Base-by-base conservation (phyloP, 2,329 filamentous ascomycete genomes). In the Pseudonectria foliicola region DNA sequence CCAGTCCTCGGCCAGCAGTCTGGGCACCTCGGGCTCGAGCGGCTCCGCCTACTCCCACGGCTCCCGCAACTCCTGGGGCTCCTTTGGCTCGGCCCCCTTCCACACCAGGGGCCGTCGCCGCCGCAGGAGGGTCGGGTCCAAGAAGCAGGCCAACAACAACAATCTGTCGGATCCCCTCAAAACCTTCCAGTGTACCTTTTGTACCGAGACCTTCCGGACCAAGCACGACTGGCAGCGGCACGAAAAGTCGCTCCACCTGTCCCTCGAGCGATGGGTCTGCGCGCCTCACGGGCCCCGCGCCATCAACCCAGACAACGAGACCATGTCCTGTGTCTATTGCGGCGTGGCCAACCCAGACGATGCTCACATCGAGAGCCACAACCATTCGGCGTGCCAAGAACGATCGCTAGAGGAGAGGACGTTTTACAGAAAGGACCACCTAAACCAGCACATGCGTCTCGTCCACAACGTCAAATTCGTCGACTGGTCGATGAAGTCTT, bases 221-320 rank as follows among this genome's bases (percentile, higher is more conserved):
- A 82, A 82, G 53, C 75, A 82, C 48, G 77, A 82, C 56, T 82
- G 77, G 77, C 76, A 80, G 49, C 66, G 81, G 39, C 81, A 85
- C 53, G 81, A 86, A 50, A 81, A 81, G 46, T 79, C 77, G 33
- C 63, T 78, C 44, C 81, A 74, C 54, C 59, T 75, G 47, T 85
- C 75, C 6, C 72, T 82, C 1, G 77, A 76, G 61, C 68, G 68
- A 37, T 85, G 71, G 82, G 74, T 78, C 40, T 85, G 73, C 51
- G 70, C 71, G 4, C 76, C 75, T 29, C 67, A 75, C 29, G 76
- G 77, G 1, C 61, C 73, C 12, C 66, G 60, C 6, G 69, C 70
- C 4, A 56, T 78, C 25, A 73, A 80, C 37, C 69, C 75, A 2
- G 71, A 77, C 3, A 78, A 70, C n/a, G 75, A 76, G 18, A 60